Conservation (phyloP, 768 basidiomycete species). For the Boletus rubroflammeus region DNA sequence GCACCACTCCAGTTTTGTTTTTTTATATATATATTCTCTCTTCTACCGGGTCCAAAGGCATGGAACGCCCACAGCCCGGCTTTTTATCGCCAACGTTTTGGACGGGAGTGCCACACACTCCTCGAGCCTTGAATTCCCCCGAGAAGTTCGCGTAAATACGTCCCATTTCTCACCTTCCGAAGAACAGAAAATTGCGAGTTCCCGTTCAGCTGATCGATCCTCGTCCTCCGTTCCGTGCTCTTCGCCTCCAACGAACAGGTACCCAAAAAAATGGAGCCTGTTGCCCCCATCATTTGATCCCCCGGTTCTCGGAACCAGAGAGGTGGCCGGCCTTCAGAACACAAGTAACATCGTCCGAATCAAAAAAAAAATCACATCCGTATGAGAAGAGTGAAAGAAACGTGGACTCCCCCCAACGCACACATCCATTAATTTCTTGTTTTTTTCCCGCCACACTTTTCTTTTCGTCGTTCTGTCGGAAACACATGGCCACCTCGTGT, state of each 20-base stretch:
- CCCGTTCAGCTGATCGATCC: not conserved
- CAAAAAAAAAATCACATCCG: not conserved
- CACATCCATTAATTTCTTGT: not conserved
- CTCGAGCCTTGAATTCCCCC: not conserved
- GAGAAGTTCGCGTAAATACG: not conserved
- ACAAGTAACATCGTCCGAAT: not conserved
- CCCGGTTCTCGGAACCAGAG: not conserved
- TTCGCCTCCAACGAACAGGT: not conserved
- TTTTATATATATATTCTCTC: no score
- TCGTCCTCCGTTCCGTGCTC: not conserved
- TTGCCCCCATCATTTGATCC: not conserved
- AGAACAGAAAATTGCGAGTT: not conserved
- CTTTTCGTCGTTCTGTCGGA: not conserved
- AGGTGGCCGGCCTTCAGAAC: not conserved
- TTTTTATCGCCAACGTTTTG: no score
- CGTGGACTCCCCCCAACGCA: not conserved
- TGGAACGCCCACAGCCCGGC: no score
- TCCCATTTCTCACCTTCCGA: not conserved
- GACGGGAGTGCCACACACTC: no score
- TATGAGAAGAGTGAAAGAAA: not conserved
- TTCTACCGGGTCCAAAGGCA: no score
- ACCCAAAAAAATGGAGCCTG: not conserved
- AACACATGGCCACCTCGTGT: conserved; percentile 1
- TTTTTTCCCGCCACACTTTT: not conserved
- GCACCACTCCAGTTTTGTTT: no score